Evolutionary conservation across 225 moss, liverwort and hornwort genomes (phyloP), one percentile per base, ranked within the genome.

Genomic region (Bryoerythrophyllum caledonicum): DNA sequence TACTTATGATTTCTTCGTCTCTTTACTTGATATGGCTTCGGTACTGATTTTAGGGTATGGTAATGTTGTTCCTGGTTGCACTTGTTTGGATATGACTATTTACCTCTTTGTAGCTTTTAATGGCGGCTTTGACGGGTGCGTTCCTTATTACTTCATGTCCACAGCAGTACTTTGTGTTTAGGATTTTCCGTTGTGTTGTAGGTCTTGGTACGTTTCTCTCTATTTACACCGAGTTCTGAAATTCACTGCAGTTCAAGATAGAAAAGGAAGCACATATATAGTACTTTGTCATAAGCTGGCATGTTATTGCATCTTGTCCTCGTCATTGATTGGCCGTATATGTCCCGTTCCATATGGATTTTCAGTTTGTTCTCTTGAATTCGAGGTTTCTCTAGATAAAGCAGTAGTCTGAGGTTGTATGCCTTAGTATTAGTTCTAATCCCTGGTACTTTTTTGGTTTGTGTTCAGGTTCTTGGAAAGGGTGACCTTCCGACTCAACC

Each of bases 401-500:
- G 15, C 30, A 63, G 24, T 17, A 6, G 35, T 6, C 19, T n/a
- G 26, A 8, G 46, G 43, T 61, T 8, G 15, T 15, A 17, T 23
- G 13, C 28, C 9, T 5, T 19, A 6, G 3, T 17, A 6, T 56
- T n/a, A 28, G 34, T 73, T 23, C 62, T 77, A 59, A 65, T 26
- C 4, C 7, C 8, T 3, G 34, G 43, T 7, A 23, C 10, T 52
- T 19, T 38, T 51, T 0, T 3, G 15, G 37, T 55, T 12, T n/a
- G 34, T 34, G 28, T 63, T 17, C 82, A 83, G 81, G 83, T 86
- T 20, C 86, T 86, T 41, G 86, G 86, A 60, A 86, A 86, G 81
- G 86, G 86, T 44, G 86, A 81, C 32, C 86, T 86, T 10, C 86
- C 86, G 11, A 81, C 75, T 44, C 86, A 86, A 75, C 86, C 83